These are phyloP conservation scores for Heritiera fomes DNA, from an alignment of 345 rosid species.

Conservation along the genomic window DNA sequence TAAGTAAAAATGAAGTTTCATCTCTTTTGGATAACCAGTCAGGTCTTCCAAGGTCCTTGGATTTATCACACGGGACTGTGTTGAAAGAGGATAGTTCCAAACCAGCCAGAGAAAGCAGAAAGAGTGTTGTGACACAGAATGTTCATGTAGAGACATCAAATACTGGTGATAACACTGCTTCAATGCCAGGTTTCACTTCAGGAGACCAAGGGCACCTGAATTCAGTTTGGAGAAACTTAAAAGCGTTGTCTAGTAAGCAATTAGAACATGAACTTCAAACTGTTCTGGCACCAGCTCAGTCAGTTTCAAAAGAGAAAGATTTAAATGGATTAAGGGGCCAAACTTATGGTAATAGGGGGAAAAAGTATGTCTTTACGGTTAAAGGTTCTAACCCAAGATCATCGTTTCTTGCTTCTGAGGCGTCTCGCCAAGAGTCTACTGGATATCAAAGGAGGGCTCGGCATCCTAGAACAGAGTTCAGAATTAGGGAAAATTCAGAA, in stretches of 20 bases:
- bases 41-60: slow-evolving; percentile 44
- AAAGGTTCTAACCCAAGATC: slow-evolving; percentile 59
- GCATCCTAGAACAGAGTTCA: slow-evolving; percentile 68
- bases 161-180: slow-evolving; percentile 27
- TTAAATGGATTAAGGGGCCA: slow-evolving; percentile 37
- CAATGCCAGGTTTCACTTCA: slow-evolving; percentile 35
- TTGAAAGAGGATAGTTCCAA: slow-evolving; percentile 37
- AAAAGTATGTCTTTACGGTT: slow-evolving; percentile 41
- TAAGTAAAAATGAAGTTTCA: slow-evolving; percentile 12
- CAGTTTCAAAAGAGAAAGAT: slow-evolving; percentile 38
- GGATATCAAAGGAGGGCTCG: slow-evolving; percentile 65
- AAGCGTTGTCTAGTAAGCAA: slow-evolving; percentile 39
- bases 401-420: slow-evolving; percentile 46
- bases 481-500: slow-evolving; percentile 64
- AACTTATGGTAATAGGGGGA: slow-evolving; percentile 47
- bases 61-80: slow-evolving; percentile 39
- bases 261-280: slow-evolving; percentile 44
- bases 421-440: slow-evolving; percentile 52
- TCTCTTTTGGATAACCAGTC: slow-evolving; percentile 47
- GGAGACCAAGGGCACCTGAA: slow-evolving; percentile 38
- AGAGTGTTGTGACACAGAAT: slow-evolving; percentile 37
- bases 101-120: slow-evolving; percentile 37
- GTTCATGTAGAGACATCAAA: slow-evolving; percentile 47
- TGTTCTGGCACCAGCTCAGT: slow-evolving; percentile 34
- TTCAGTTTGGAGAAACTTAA: slow-evolving; percentile 36